Evolutionary conservation across 768 basidiomycete genomes (phyloP).

Genomic region (Tricholomella constricta): DNA sequence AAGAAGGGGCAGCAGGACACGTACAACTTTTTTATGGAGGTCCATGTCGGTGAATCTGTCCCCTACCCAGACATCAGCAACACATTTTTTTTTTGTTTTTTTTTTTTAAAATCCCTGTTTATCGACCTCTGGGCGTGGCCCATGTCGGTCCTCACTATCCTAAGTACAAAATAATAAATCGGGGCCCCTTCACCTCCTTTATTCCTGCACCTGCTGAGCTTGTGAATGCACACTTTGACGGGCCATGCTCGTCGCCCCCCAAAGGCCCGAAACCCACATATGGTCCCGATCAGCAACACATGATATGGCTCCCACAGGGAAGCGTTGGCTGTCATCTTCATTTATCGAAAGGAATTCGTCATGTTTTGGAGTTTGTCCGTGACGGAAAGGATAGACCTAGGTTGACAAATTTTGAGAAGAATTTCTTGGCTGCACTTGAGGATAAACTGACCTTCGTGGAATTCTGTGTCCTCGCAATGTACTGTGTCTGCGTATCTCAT

Average conservation of each 20-base stretch:
- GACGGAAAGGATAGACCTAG: constrained; percentile 27
- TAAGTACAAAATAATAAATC: no score
- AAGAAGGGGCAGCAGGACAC: constrained; percentile 38
- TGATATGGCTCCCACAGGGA: constrained; percentile 34
- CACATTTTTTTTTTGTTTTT: no score
- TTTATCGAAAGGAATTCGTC: constrained; percentile 20
- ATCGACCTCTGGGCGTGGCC: no score
- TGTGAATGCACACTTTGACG: no score
- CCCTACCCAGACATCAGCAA: constrained; percentile 38
- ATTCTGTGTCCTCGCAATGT: constrained; percentile 27
- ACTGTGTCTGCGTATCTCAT: no score
- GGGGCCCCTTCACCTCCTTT: no score
- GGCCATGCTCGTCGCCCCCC: no score
- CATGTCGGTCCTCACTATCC: no score
- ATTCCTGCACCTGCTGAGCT: no score
- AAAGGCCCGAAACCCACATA: no score
- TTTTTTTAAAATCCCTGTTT: no score
- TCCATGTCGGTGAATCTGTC: constrained; percentile 16
- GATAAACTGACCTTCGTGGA: constrained; percentile 29
- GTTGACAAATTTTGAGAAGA: constrained; percentile 38
- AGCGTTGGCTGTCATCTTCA: constrained; percentile 26
- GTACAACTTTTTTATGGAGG: constrained; percentile 22
- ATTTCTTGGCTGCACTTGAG: constrained; percentile 24
- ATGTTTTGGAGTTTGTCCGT: constrained; percentile 26
- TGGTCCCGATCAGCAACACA: no score